phyloP scores from a whole-genome alignment of 2,329 filamentous ascomycete species.

The Acarospora socialis region DNA sequence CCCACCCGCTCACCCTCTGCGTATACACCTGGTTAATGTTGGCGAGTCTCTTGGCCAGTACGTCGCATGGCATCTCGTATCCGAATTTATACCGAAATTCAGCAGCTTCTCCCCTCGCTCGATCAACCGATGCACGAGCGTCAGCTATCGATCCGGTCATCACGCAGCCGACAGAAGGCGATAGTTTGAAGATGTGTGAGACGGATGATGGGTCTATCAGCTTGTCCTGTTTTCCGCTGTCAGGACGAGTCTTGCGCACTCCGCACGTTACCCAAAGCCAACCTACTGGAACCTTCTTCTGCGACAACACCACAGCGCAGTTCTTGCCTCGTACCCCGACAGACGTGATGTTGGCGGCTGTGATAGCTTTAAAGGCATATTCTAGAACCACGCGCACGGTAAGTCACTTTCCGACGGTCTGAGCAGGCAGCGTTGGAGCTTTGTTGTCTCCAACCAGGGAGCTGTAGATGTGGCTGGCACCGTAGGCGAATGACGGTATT shows the following conservation, averaged over 20 bases:
- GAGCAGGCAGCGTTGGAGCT: not conserved
- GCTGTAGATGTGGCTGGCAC: conserved; percentile 10
- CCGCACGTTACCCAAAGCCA: no score
- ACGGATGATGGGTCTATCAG: conserved; percentile 95
- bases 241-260: no score
- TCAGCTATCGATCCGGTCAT: conserved; percentile 99
- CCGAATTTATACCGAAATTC: conserved; percentile 98
- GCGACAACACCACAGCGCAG: conserved; percentile 91
- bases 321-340: conserved; percentile 91
- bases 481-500: not conserved
- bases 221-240: conserved; percentile 59
- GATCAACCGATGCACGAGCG: conserved; percentile 80
- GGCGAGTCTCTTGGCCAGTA: conserved; percentile 85
- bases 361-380: conserved; percentile 99
- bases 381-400: no score
- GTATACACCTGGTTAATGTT: conserved; percentile 99
- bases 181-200: conserved; percentile 94
- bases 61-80: conserved; percentile 99
- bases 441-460: conserved; percentile 3
- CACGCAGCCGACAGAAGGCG: conserved; percentile 89
- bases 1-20: conserved; percentile 51
- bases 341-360: conserved; percentile 96
- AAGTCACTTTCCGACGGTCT: no score
- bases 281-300: conserved; percentile 98
- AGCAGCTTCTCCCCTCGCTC: conserved; percentile 87